These are phyloP conservation scores for Crithidia bombi DNA, from an alignment of 208 protist genomes.

Conservation along the genomic window DNA sequence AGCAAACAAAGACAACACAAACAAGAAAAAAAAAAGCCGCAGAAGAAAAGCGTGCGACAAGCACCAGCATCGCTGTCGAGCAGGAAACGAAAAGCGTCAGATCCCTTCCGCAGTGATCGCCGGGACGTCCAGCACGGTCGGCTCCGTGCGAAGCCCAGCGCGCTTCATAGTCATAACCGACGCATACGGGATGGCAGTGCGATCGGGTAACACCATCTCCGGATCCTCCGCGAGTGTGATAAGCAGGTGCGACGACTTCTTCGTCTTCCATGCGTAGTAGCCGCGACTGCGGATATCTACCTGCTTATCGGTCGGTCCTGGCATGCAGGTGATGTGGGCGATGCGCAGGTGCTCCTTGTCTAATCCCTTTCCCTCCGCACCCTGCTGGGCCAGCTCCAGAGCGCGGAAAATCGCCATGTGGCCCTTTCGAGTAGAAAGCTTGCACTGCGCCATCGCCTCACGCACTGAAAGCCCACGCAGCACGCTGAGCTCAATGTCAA, in stretches of 20 bases:
- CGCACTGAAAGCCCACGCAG: constrained; percentile 87
- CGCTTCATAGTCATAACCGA: constrained; percentile 87
- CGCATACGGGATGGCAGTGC: constrained; percentile 83
- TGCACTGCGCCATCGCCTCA: constrained; percentile 91
- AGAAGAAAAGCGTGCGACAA: too few species aligned
- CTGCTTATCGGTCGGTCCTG: constrained; percentile 90
- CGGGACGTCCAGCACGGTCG: constrained; percentile 82
- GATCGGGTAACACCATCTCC: constrained; percentile 90
- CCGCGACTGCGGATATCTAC: constrained; percentile 88
- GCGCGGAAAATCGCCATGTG: constrained; percentile 87
- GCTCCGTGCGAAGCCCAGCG: constrained; percentile 68
- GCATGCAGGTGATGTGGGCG: constrained; percentile 82
- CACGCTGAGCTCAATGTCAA: constrained; percentile 89
- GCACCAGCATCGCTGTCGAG: too few species aligned
- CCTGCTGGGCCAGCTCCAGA: constrained; percentile 86
- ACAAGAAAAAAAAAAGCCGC: neutral
- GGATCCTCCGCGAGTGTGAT: constrained; percentile 88
- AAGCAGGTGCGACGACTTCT: constrained; percentile 85
- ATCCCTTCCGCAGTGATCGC: constrained; percentile 91
- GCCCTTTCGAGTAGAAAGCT: constrained; percentile 86
- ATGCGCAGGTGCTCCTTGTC: constrained; percentile 90
- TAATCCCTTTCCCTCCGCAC: constrained; percentile 85
- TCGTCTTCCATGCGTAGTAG: constrained; percentile 92
- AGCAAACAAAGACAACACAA: neutral
- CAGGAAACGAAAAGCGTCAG: constrained; percentile 56